A percentile compares a stretch with the other conserved stretches of the same genome.
phyloP scores from a whole-genome alignment of 192 early-diverging fungal genomes.

The Backusella australiensis region DNA sequence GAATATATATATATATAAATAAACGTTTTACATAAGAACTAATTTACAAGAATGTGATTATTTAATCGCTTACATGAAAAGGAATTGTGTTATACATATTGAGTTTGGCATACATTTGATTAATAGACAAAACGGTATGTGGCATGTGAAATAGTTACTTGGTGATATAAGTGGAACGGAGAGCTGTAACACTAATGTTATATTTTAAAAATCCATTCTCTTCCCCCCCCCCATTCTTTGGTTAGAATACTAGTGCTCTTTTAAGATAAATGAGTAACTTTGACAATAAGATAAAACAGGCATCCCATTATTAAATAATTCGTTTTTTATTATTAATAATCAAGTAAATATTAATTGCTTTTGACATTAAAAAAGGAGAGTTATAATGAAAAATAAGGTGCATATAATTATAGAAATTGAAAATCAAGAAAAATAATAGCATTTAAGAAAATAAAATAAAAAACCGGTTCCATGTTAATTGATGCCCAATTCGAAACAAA shows the following conservation, averaged over 20 bases:
- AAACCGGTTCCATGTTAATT: not conserved
- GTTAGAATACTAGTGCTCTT: not conserved
- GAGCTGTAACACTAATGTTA: constrained; percentile 3
- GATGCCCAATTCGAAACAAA: not conserved
- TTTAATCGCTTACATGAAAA: not conserved
- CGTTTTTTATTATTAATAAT: not conserved
- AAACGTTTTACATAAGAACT: not conserved
- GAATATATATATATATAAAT: not conserved
- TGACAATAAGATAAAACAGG: not conserved
- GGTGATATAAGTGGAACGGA: not conserved
- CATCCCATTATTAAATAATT: not conserved
- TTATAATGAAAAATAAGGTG: not conserved
- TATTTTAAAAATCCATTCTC: not conserved
- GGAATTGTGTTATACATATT: not conserved
- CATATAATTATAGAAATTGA: not conserved
- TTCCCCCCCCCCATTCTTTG: not conserved
- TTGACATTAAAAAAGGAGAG: not conserved
- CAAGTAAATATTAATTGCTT: not conserved
- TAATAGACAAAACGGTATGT: not conserved
- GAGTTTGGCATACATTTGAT: not conserved
- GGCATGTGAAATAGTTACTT: not conserved
- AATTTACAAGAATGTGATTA: not conserved
- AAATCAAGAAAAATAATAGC: not conserved
- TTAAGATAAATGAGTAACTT: not conserved
- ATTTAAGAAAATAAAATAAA: not conserved